Evolutionary conservation across 1,139 yeast genomes (phyloP).

Genomic region (Pneumocystis sp.): DNA sequence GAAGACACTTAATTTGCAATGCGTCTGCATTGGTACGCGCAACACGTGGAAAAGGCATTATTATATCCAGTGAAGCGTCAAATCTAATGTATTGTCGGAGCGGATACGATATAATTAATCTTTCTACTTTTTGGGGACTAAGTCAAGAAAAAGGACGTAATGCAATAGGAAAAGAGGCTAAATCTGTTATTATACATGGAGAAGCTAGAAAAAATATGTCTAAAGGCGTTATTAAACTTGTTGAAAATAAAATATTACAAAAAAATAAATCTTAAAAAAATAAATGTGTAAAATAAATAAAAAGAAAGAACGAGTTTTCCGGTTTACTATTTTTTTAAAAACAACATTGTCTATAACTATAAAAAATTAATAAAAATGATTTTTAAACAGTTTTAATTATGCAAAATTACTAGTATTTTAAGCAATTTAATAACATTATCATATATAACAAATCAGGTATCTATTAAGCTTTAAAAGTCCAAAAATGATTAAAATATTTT

Average conservation of each 20-base stretch:
- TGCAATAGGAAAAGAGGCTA: slow-evolving; percentile 46
- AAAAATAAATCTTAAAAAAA: not conserved
- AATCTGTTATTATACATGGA: slow-evolving; percentile 53
- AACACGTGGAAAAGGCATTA: slow-evolving; percentile 61
- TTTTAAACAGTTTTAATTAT: not conserved
- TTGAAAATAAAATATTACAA: not conserved
- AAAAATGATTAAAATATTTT: not conserved
- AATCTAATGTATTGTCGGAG: slow-evolving; percentile 47
- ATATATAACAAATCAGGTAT: not conserved
- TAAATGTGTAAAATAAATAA: not conserved
- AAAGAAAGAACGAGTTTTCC: not conserved
- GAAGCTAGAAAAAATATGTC: slow-evolving; percentile 51
- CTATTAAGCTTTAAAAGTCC: not conserved
- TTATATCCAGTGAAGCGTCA: slow-evolving; percentile 63
- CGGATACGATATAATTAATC: slow-evolving; percentile 50
- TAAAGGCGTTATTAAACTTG: slow-evolving; percentile 22
- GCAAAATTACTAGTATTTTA: not conserved
- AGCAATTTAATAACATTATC: too few relatives aligned
- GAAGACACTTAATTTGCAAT: slow-evolving; percentile 54
- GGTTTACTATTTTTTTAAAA: not conserved
- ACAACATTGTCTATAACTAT: too few relatives aligned
- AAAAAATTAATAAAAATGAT: not conserved
- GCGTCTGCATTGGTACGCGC: slow-evolving; percentile 68
- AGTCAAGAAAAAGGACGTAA: slow-evolving; percentile 46
- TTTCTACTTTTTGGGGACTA: slow-evolving; percentile 56